A percentile compares a stretch with the other conserved stretches of the same genome.
These are phyloP conservation scores for Casaregolazyma lundiana DNA, from an alignment of 1,139 yeast genomes.

Conservation along the genomic window DNA sequence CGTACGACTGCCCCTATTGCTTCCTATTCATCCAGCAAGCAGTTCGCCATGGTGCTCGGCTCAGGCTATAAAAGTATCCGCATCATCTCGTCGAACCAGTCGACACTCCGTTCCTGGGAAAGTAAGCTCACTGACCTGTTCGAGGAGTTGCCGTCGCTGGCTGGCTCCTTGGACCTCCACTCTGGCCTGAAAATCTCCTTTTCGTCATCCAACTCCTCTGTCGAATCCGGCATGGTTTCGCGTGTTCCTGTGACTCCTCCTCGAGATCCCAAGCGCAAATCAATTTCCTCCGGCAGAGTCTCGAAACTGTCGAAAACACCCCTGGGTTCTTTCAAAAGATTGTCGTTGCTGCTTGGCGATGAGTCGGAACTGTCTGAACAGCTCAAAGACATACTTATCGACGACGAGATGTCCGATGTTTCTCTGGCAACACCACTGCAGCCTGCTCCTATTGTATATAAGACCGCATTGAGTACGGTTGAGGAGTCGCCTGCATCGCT, in stretches of 20 bases:
- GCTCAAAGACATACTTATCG: conserved; percentile 16
- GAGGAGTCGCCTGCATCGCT: conserved; percentile 4
- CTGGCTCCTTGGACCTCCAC: background rate
- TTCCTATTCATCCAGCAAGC: background rate
- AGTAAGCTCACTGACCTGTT: background rate
- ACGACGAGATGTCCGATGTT: background rate
- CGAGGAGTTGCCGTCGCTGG: background rate
- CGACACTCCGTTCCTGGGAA: conserved; percentile 6
- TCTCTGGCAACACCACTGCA: too few relatives aligned
- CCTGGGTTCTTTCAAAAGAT: conserved; percentile 4
- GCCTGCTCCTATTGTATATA: background rate
- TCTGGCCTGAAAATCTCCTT: background rate
- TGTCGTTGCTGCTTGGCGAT: conserved; percentile 9
- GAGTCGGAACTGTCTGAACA: conserved; percentile 19
- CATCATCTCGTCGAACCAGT: background rate
- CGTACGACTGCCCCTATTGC: background rate
- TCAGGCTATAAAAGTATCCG: background rate
- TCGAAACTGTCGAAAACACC: background rate
- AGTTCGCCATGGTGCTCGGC: background rate
- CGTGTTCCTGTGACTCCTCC: background rate
- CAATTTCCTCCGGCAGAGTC: background rate
- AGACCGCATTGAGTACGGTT: background rate
- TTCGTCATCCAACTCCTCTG: background rate
- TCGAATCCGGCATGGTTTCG: background rate
- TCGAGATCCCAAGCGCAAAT: background rate